Percentiles rank a stretch among this genome's conserved stretches.
phyloP scores from a whole-genome alignment of 2,329 filamentous ascomycete species.

The Westerdykella sp. region DNA sequence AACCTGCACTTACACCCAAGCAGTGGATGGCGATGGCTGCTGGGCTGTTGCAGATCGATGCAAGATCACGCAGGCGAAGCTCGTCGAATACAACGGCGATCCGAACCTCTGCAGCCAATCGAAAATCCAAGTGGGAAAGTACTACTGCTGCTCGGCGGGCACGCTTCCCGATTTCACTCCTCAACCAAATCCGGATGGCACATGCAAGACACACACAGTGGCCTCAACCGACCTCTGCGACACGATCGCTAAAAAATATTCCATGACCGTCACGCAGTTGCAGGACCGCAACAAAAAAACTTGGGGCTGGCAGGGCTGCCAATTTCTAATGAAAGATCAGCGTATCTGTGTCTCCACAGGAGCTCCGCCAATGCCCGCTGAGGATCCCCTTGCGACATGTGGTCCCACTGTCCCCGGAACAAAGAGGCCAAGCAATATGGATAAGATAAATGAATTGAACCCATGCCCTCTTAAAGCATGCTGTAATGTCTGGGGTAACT shows the following conservation, averaged over 20 bases:
- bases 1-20: not conserved
- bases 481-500: slow-evolving; percentile 43
- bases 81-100: not conserved
- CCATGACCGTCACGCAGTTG: slow-evolving; percentile 37
- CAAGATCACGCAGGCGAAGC: not conserved
- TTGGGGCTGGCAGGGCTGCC: slow-evolving; percentile 43
- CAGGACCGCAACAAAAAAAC: slow-evolving; percentile 39
- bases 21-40: not conserved
- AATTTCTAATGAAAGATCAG: slow-evolving; percentile 21
- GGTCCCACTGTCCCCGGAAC: slow-evolving; percentile 44
- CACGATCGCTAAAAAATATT: slow-evolving; percentile 27
- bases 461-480: slow-evolving; percentile 38
- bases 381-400: slow-evolving; percentile 37
- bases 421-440: slow-evolving; percentile 24
- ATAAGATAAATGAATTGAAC: slow-evolving; percentile 21
- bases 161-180: slow-evolving; percentile 23
- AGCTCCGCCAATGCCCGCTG: slow-evolving; percentile 33
- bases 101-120: not conserved
- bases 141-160: not conserved
- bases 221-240: slow-evolving; percentile 33
- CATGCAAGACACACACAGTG: slow-evolving; percentile 36
- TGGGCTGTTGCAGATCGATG: not conserved
- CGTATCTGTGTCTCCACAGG: slow-evolving; percentile 40
- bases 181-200: slow-evolving; percentile 24
- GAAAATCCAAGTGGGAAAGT: not conserved